A percentile compares a stretch with the other conserved stretches of the same genome.
phyloP scores from a whole-genome alignment of 371 early-diverging fungal species.

The Rhizomucor miehei region DNA sequence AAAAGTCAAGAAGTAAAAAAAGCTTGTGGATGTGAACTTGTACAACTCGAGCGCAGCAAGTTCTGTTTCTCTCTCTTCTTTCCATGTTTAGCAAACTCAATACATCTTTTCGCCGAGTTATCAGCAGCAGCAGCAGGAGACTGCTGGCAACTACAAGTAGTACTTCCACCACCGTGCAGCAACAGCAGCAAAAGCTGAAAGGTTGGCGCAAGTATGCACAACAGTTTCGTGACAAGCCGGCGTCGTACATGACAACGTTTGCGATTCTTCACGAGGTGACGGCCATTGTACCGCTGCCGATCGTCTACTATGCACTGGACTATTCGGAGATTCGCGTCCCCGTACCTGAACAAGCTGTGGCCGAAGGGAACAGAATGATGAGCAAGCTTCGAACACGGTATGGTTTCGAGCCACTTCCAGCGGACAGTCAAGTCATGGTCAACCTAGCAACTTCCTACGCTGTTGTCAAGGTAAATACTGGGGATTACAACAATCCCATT shows the following conservation, averaged over 20 bases:
- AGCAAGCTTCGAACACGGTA: slow-evolving; percentile 54
- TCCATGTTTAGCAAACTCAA: too few relatives aligned
- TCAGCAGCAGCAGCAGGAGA: too few relatives aligned
- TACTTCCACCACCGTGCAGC: too few relatives aligned
- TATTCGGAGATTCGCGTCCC: slow-evolving; percentile 56
- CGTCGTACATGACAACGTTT: slow-evolving; percentile 79
- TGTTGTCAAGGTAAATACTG: slow-evolving; percentile 64
- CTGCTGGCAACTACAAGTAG: too few relatives aligned
- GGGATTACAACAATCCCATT: neutral
- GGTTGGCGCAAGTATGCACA: slow-evolving; percentile 57
- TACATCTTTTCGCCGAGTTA: too few relatives aligned
- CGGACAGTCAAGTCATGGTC: slow-evolving; percentile 58
- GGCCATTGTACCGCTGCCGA: slow-evolving; percentile 78
- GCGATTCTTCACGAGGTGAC: slow-evolving; percentile 87
- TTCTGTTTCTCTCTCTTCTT: too few relatives aligned
- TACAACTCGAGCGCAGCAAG: too few relatives aligned
- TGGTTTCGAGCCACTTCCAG: slow-evolving; percentile 47
- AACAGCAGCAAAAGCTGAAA: slow-evolving; percentile 6
- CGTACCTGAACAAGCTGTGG: slow-evolving; percentile 57
- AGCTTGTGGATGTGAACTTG: too few relatives aligned
- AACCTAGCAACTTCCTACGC: slow-evolving; percentile 81
- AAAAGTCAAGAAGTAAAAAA: too few relatives aligned
- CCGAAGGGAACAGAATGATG: slow-evolving; percentile 69
- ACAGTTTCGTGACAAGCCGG: slow-evolving; percentile 73
- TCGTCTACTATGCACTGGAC: slow-evolving; percentile 68